Evolutionary conservation across 108 stramenopile species (phyloP).

Genomic region (Pinguiococcus pyrenoidosus): DNA sequence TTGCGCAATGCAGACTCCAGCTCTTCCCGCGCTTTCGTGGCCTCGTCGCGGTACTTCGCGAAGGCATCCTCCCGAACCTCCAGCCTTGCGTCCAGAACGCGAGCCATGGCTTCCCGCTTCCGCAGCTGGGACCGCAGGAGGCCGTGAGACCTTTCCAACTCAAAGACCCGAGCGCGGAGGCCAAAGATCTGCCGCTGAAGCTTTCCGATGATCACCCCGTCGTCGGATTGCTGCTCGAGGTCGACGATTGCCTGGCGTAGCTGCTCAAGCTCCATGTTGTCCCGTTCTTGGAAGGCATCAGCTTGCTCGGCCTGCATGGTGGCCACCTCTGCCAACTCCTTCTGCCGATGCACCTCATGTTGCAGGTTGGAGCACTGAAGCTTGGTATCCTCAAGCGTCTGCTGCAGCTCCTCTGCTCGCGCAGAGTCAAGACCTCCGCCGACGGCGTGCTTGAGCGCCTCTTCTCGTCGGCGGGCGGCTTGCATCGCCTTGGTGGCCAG

Average conservation of each 20-base stretch:
- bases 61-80: conserved; percentile 14
- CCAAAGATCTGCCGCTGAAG: conserved; percentile 8
- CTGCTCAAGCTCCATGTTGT: not conserved
- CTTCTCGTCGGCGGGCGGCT: no score
- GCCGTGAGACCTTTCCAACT: no score
- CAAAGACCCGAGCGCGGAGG: no score
- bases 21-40: conserved; percentile 4
- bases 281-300: not conserved
- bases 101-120: conserved; percentile 1
- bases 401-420: not conserved
- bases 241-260: not conserved
- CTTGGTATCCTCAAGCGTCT: not conserved
- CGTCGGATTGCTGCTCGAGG: conserved; percentile 1
- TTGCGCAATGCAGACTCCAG: not conserved
- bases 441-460: no score
- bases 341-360: no score
- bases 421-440: no score
- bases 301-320: not conserved
- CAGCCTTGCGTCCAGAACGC: conserved; percentile 13
- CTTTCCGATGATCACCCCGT: conserved; percentile 3
- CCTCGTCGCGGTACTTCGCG: conserved; percentile 15
- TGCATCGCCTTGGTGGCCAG: no score
- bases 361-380: no score
- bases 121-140: no score
- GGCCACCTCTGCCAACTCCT: conserved; percentile 11